phyloP scores from a whole-genome alignment of 208 protist genomes.

The Leishmania mexicana region DNA sequence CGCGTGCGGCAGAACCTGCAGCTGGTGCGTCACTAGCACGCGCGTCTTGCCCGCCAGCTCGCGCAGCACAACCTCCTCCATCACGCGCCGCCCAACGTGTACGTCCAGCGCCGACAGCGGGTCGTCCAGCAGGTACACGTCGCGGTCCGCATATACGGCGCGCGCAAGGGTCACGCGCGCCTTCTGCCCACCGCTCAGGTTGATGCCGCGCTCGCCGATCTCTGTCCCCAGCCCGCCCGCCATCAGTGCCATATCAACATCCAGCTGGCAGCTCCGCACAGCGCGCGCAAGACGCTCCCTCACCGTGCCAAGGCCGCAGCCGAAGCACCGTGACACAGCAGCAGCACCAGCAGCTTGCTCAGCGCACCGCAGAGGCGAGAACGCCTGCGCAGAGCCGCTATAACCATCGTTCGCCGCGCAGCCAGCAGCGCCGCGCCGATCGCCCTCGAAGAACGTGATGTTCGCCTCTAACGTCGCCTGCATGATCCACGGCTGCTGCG shows the following conservation, averaged over 20 bases:
- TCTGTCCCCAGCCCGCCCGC: constrained; percentile 30
- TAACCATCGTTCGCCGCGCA: constrained; percentile 15
- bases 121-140: constrained; percentile 93
- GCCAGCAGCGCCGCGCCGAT: constrained; percentile 4
- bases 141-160: constrained; percentile 82
- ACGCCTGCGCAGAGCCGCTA: background rate
- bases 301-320: constrained; percentile 68
- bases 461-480: constrained; percentile 93
- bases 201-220: constrained; percentile 58
- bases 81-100: constrained; percentile 72
- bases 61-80: constrained; percentile 53
- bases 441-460: constrained; percentile 84
- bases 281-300: constrained; percentile 35
- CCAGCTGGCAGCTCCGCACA: constrained; percentile 63
- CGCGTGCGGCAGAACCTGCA: constrained; percentile 81
- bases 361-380: constrained; percentile 47
- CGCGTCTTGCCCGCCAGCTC: constrained; percentile 78
- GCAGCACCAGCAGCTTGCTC: constrained; percentile 38
- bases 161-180: constrained; percentile 84
- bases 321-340: constrained; percentile 19
- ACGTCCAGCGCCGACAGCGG: constrained; percentile 93
- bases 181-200: constrained; percentile 89
- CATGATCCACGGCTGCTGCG: constrained; percentile 94
- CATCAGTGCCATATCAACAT: constrained; percentile 73
- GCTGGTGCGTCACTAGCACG: constrained; percentile 94